Evolutionary conservation across 2,329 filamentous ascomycete species (phyloP), one percentile per base, ranked within the genome.

Genomic region (Biscogniauxia mediterranea): DNA sequence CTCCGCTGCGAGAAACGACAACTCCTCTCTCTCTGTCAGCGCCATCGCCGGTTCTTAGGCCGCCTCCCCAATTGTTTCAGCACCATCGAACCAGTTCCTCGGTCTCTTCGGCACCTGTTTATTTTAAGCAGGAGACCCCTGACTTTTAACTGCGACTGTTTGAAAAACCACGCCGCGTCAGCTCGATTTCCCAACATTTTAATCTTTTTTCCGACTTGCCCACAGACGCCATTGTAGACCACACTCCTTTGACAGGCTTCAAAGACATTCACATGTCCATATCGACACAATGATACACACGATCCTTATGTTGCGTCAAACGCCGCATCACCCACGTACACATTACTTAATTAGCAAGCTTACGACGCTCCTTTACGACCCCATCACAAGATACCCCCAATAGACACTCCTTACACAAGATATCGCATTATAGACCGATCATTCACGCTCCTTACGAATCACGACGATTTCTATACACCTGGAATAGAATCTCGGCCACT

Each of bases 391-490:
- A 79, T 78, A 78, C 77, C 76, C 75, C 73, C 28, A 70, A 74
- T 79, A 80, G 75, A 81, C 79, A 71, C 72, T 81, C 78, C 76
- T 80, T 80, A 66, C 68, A 59, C 69, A 71, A 69, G 69, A 66
- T 64, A 67, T 58, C 62, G 65, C 66, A 71, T 69, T 69, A 72
- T 71, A 73, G 66, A 72, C 68, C 66, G 70, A 71, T 68, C 67
- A 60, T 63, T 55, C 59, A 72, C 64, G 62, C 69, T 74, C 70
- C 71, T 73, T 75, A 74, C 66, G 72, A 73, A 55, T 72, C 65
- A 73, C 70, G 70, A 74, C 68, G 73, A 75, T 74, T 69, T 73
- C 71, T 72, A 75, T 71, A 69, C 62, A 61, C 55, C 21, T 57
- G 63, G 60, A 67, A 74, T 73, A 74, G 70, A 73, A 74, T 74